phyloP scores from a whole-genome alignment of 2,329 filamentous ascomycete species.

The Tolypocladium inflatum region DNA sequence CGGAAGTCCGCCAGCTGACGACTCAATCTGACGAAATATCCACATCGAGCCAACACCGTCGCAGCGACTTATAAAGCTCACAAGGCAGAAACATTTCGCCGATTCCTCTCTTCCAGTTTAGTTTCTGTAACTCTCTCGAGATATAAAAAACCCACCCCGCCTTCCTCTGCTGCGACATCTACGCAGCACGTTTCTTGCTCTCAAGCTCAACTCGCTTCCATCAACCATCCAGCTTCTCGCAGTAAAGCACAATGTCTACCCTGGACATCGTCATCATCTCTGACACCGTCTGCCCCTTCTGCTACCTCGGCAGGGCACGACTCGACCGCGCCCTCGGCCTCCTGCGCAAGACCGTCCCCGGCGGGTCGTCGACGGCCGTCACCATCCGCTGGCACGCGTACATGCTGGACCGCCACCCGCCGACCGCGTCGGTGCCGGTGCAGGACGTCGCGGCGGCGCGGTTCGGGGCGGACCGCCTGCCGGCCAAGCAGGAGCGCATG shows the following conservation, averaged over 20 bases:
- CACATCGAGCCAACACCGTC: not conserved
- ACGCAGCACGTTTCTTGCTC: too few species aligned
- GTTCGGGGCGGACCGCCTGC: slow-evolving; percentile 55
- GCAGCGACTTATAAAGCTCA: not conserved
- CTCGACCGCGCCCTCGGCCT: slow-evolving; percentile 61
- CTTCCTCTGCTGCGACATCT: too few species aligned
- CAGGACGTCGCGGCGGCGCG: slow-evolving; percentile 45
- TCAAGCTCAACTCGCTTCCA: not conserved
- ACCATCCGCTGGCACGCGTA: slow-evolving; percentile 68
- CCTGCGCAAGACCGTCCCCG: slow-evolving; percentile 54
- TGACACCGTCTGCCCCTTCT: slow-evolving; percentile 74
- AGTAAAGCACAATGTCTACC: slow-evolving; percentile 47
- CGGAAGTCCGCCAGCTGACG: slow-evolving; percentile 5
- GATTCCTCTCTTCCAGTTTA: too few species aligned
- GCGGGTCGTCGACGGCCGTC: slow-evolving; percentile 55
- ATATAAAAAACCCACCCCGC: not conserved
- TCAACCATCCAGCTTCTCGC: not conserved
- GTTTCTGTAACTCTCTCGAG: too few species aligned
- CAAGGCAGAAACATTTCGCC: too few species aligned
- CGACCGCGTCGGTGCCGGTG: slow-evolving; percentile 32
- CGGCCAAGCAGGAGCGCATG: slow-evolving; percentile 49
- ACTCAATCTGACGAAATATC: not conserved
- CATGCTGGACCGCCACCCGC: slow-evolving; percentile 54
- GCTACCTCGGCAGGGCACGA: slow-evolving; percentile 72
- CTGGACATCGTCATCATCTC: slow-evolving; percentile 70